These are phyloP conservation scores for Coleophoma eucalyptorum DNA, from an alignment of 2,329 filamentous ascomycete species.

Conservation along the genomic window DNA sequence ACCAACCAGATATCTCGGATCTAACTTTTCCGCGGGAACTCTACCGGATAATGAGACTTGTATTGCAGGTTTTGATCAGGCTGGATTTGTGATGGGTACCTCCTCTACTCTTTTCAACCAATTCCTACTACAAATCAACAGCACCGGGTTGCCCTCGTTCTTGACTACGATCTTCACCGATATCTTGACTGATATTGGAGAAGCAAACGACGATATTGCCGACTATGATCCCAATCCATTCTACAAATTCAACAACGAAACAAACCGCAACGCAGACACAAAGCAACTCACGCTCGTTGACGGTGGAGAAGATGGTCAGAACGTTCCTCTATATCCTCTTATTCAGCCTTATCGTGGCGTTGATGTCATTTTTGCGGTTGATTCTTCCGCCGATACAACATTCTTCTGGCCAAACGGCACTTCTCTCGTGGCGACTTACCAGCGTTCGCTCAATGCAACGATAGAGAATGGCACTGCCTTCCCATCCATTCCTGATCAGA, in stretches of 20 bases:
- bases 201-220: constrained; percentile 67
- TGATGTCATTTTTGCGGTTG: constrained; percentile 79
- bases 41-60: constrained; percentile 56
- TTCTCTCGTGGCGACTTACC: constrained; percentile 68
- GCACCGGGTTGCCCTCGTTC: constrained; percentile 38
- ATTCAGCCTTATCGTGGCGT: constrained; percentile 69
- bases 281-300: constrained; percentile 68
- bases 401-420: constrained; percentile 75
- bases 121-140: constrained; percentile 63
- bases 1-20: constrained; percentile 68
- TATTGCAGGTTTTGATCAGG: constrained; percentile 77
- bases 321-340: constrained; percentile 74
- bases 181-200: constrained; percentile 52
- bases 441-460: constrained; percentile 53
- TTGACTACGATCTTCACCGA: constrained; percentile 46
- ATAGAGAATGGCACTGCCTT: constrained; percentile 68
- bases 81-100: constrained; percentile 81
- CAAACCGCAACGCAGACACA: constrained; percentile 51
- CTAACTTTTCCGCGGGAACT: constrained; percentile 62
- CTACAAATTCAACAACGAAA: constrained; percentile 55
- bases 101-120: constrained; percentile 83
- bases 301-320: constrained; percentile 74
- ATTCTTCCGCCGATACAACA: constrained; percentile 70
- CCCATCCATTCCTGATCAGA: constrained; percentile 66
- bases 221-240: constrained; percentile 76